Base-by-base conservation (phyloP, 2,329 filamentous ascomycete genomes). In the Fusarium vanettenii region DNA sequence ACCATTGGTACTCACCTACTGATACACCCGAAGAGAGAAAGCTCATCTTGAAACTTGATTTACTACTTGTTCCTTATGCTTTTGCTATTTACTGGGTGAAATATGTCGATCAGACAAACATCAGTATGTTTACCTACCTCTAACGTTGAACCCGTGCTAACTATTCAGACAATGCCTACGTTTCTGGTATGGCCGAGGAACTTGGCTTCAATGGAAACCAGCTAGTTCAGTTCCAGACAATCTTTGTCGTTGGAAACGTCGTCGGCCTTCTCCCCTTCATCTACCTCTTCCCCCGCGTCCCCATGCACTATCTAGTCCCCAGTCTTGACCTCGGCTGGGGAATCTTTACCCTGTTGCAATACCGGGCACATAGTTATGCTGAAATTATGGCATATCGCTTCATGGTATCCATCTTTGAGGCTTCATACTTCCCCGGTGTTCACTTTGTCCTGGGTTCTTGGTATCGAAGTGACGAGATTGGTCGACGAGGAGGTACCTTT, bases 31-130 rank as follows among this genome's bases (percentile, higher is more conserved):
- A 72, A 13, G 76, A 77, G 14, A 68, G 55, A 33, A 78, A 82
- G 68, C 81, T 91, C 4, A 87, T 91, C 39, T 62, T 86, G n/a
- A 91, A 90, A 75, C 84, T 91, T 11, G 89, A 91, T 69, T 76
- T 88, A 0, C 79, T 90, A 1, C 87, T 91, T 37, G 86, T 91
- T 0, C 88, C 88, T 0, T 90, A 90, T 29, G 72, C 72, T 1
- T 75, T 75, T 33, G 63, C 64, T 25, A 48, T 73, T 1, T 75
- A 75, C 39, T 75, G 72, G 72, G 72, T 75, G 14, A 75, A 75
- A 35, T 75, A 75, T 61, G 67, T 75, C 18, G 72, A 75, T 35
- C 72, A 73, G n/a, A 75, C 65, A 11, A 75, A 75, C 33, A 75
- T 73, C 64, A 75, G 72, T 75, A 25, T n/a, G 70, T 31, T 13